Evolutionary conservation across 768 basidiomycete species (phyloP), one percentile per base, ranked within the genome.

Genomic region (Lentinus tigrinus): DNA sequence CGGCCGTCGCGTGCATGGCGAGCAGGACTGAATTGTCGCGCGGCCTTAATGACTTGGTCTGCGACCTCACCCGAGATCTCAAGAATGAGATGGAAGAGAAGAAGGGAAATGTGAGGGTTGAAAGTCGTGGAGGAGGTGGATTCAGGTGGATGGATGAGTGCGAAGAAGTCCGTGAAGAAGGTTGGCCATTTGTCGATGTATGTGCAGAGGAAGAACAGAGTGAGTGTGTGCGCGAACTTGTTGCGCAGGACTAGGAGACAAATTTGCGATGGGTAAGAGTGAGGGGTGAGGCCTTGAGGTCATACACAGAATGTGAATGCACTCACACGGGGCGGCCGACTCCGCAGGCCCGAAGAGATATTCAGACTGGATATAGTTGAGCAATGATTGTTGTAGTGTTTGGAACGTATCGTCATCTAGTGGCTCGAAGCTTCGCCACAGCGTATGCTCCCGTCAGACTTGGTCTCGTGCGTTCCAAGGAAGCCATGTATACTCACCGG

Each of bases 41-140:
- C 95, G 49, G 91, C 82, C 74, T 96, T 94, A 66, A 98, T 85
- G 61, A 93, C 85, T 67, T 93, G 90, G 75, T 99, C 97, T 49
- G 93, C 93, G n/a, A 98, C 91, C 73, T 99, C 97, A 13, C 91
- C 91, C 0, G 95, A 95, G 53, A 98, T 95, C 72, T 99, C 97
- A 58, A 91, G 85, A 43, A 99, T 80, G 64, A 98, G 80, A 67
- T 91, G 94, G 71, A 98, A 91, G 71, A 97, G 86, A 57, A 99
- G 82, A 27, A 95, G 80, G 21, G 90, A 90, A 31, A 96, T 83
- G 67, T 95, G 91, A 43, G 84, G 84, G 70, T 95, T 96, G 74
- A 89, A 85, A 24, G 82, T 77, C 39, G 82, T 75, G 62, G 79
- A 75, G 14, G 82, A 77, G 39, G 78, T 76, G 10, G 85, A 80